Evolutionary conservation across 306 rosid species (phyloP), one percentile per base, ranked within the genome.

Genomic region (Psophocarpus tetragonolobus): DNA sequence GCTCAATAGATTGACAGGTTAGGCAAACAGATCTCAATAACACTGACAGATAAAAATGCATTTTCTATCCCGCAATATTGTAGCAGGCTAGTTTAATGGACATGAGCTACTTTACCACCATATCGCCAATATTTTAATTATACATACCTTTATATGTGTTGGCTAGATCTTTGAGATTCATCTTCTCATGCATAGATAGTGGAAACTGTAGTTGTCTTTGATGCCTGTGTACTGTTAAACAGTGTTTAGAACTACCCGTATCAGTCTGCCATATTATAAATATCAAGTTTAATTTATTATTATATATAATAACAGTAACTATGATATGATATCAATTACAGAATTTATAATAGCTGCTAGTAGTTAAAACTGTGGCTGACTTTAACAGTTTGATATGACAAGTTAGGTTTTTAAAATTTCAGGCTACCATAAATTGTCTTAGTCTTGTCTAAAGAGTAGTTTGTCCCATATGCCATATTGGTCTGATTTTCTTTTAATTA

Each of bases 181-280:
- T n/a, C n/a, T n/a, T n/a, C n/a, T n/a, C 67, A 30, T 60, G 67
- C 67, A 29, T 60, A 41, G 39, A 60, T 29, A n/a, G n/a, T n/a
- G n/a, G n/a, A n/a, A 30, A 29, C 12, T 60, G 41, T 15, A 29
- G 41, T 60, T 60, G 15, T 60, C 41, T 29, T 4, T 15, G 23
- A 29, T 60, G 23, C 10, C 1, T 60, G 41, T 60, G 41, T 60
- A 13, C 67, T 60, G 5, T 27, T 60, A 26, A 60, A 60, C 67
- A 14, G 67, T 29, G n/a, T n/a, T 60, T 32, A 4, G 67, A n/a
- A n/a, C n/a, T n/a, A n/a, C n/a, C n/a, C n/a, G n/a, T n/a, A n/a
- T n/a, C 15, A 53, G 32, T 1, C 15, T 23, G 54, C 0, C 10
- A n/a, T 6, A 1, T 20, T 6, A 1, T 1, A 8, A 53, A 3